Base-by-base conservation (phyloP, 352 stramenopile genomes). In the Phytophthora citricola region DNA sequence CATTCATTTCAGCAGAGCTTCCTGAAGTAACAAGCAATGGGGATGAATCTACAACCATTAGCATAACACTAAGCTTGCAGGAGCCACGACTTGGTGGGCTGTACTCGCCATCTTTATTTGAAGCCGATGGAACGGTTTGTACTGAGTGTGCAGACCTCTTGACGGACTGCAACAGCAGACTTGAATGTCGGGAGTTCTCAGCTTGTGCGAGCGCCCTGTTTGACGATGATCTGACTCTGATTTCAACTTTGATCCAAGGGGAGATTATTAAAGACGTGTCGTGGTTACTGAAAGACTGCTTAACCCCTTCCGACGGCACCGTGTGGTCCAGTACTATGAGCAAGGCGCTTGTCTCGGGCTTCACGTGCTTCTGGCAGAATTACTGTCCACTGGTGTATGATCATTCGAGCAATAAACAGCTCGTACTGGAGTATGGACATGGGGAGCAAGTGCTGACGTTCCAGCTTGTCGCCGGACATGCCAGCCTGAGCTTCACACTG, bases 231-330 rank as follows among this genome's bases (percentile, higher is more conserved):
- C 34, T 58, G 45, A 57, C 45, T 2, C 22, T 58, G 24, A 56
- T 64, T 24, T 63, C 51, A 10, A 49, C 36, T 2, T 41, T 69
- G 51, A 24, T 64, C 31, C 14, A 56, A 15, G 38, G 20, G 24
- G n/a, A 52, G 9, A 38, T 9, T 8, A 45, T 44, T 14, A 17
- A 64, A 2, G 58, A 73, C 26, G 58, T 29, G n/a, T 57, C 65
- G 1, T 73, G 65, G 65, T 26, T 59, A 27, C 44, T 73, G 9
- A 38, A 41, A 34, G 15, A 60, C 38, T 73, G 65, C 27, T 36
- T 68, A n/a, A 64, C 43, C n/a, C 64, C 64, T 15, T 63, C 39
- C 32, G 64, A 73, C 31, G 64, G 36, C 24, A 63, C 64, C 1
- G 24, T 55, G 12, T 73, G 58, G 64, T 62, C 58, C 0, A 57